Evolutionary conservation across 495 filamentous ascomycete genomes (phyloP).

Genomic region (Neurospora hispaniola): DNA sequence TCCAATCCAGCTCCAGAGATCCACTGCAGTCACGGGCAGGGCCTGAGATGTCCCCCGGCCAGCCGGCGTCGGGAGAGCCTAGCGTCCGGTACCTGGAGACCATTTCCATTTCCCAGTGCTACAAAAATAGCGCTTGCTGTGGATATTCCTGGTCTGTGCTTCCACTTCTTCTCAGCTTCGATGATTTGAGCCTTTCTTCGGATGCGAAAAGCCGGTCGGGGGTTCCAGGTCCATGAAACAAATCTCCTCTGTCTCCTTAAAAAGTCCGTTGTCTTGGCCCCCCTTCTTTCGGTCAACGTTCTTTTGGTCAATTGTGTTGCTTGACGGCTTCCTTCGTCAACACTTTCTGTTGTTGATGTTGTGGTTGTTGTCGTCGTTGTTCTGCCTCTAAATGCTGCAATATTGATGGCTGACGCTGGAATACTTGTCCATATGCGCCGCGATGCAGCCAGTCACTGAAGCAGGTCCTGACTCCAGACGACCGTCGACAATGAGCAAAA

Average conservation of each 20-base stretch:
- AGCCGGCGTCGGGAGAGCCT: background rate
- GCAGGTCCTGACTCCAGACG: background rate
- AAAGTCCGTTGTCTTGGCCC: background rate
- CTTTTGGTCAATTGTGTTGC: background rate
- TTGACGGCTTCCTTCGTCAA: background rate
- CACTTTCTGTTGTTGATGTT: background rate
- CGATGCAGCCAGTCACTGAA: background rate
- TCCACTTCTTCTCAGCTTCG: background rate
- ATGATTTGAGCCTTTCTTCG: background rate
- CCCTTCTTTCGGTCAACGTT: background rate
- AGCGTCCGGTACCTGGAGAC: background rate
- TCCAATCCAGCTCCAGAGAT: background rate
- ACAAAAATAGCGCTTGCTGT: background rate
- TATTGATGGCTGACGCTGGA: background rate
- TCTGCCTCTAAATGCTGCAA: background rate
- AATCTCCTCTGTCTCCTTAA: background rate
- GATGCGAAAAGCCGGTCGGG: background rate
- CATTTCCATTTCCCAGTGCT: background rate
- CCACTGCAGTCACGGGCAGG: background rate
- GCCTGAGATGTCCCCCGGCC: background rate
- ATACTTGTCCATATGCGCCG: background rate
- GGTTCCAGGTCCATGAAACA: background rate
- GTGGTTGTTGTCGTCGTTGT: background rate
- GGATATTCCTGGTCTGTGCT: background rate
- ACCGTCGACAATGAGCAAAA: too few relatives aligned